Base-by-base conservation (phyloP, 805 yeast genomes). In the Teunomyces aglyptinius region DNA sequence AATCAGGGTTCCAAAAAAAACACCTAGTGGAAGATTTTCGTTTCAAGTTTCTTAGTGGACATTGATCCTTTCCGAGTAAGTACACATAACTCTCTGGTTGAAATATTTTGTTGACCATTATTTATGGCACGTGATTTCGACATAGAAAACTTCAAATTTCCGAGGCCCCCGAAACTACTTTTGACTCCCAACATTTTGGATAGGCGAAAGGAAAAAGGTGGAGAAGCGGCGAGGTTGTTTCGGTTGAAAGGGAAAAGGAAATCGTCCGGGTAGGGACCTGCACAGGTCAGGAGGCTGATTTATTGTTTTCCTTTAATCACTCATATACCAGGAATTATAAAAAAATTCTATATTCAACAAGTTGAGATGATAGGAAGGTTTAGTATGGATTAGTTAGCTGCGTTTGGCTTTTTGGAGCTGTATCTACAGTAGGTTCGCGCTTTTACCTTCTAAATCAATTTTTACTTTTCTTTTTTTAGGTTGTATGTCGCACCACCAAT, bases 81-180 rank as follows among this genome's bases (percentile, higher is more conserved):
- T 8, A 33, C 24, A 36, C 28, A 10, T 20, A 36, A 36, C 27
- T 36, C 13, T 12, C n/a, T 36, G 12, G 18, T 33, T 12, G 36
- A 16, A 33, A 33, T 16, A 19, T 31, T 31, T 31, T 13, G 39
- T 36, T 36, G 39, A 36, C 39, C n/a, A 34, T 24, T 36, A n/a
- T 20, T 22, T 7, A 7, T 15, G 5, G 3, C 39, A 36, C 39
- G 39, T 36, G 39, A 36, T 13, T 19, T 20, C 5, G n/a, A 2
- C 27, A n/a, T 18, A 5, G 11, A 12, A 18, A 36, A 12, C 22
- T 13, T 13, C 16, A 20, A 10, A 36, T 22, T 36, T 36, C 39
- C 39, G 39, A 36, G 39, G 28, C 8, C 10, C 26, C 39, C 27
- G 39, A 36, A 36, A 19, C 6, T 22, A 15, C 11, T 5, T 13